Percentiles rank a stretch among this genome's conserved stretches.
These are phyloP conservation scores for Colletotrichum sublineola DNA, from an alignment of 2,329 filamentous ascomycete species.

Conservation along the genomic window DNA sequence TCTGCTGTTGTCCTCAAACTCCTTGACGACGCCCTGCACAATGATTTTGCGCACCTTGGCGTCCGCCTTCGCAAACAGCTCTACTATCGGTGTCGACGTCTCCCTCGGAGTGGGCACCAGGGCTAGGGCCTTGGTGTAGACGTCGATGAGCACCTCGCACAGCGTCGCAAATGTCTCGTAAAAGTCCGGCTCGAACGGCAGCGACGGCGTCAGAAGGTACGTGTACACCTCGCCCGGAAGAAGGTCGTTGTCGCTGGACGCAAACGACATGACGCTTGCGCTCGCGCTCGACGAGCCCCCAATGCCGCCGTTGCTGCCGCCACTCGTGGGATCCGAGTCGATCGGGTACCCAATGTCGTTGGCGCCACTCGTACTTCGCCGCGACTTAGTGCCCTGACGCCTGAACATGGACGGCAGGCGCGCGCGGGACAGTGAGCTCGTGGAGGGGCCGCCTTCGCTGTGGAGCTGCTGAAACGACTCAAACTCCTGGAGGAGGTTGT, in stretches of 20 bases:
- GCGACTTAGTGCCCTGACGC: slow-evolving; percentile 70
- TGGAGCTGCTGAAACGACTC: slow-evolving; percentile 93
- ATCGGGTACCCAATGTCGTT: slow-evolving; percentile 53
- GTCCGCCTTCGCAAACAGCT: slow-evolving; percentile 92
- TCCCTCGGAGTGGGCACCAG: slow-evolving; percentile 82
- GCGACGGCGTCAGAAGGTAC: slow-evolving; percentile 87
- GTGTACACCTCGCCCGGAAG: slow-evolving; percentile 89
- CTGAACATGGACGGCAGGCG: slow-evolving; percentile 89
- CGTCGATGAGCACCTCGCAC: slow-evolving; percentile 95
- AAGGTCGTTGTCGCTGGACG: slow-evolving; percentile 73
- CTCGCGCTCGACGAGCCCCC: slow-evolving; percentile 50
- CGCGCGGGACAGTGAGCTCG: slow-evolving; percentile 79
- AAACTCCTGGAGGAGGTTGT: slow-evolving; percentile 89
- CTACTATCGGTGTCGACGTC: slow-evolving; percentile 78
- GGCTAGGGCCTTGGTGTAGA: slow-evolving; percentile 82
- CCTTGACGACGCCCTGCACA: slow-evolving; percentile 85
- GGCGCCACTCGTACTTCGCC: slow-evolving; percentile 65
- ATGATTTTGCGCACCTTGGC: slow-evolving; percentile 88
- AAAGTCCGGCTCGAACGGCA: slow-evolving; percentile 97
- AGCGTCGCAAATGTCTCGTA: slow-evolving; percentile 96
- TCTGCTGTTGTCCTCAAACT: slow-evolving; percentile 91
- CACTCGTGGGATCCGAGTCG: slow-evolving; percentile 47
- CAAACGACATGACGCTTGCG: slow-evolving; percentile 68
- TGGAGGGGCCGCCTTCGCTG: slow-evolving; percentile 78
- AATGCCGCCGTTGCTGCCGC: slow-evolving; percentile 46